These are phyloP conservation scores for Petunia secreta DNA, from an alignment of 257 asterid genomes.

Conservation along the genomic window DNA sequence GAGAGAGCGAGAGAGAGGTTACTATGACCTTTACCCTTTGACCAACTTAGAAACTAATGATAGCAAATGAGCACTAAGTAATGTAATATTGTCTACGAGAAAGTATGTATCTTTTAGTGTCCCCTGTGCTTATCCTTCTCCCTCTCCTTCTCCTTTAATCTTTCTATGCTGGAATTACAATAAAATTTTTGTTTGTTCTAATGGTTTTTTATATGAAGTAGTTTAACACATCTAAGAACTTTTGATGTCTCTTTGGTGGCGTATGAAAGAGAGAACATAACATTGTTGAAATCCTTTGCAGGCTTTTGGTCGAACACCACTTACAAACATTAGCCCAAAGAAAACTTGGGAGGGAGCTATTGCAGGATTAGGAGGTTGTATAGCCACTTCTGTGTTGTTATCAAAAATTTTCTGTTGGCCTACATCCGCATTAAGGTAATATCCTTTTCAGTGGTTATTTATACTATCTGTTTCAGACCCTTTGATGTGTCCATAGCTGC, in stretches of 20 bases:
- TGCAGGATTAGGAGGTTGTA: slow-evolving; percentile 86
- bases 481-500: slow-evolving; percentile 13
- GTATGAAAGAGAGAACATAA: slow-evolving; percentile 18
- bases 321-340: slow-evolving; percentile 86
- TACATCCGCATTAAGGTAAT: slow-evolving; percentile 64
- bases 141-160: slow-evolving; percentile 10
- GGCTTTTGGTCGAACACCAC: slow-evolving; percentile 97
- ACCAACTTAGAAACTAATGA: slow-evolving; percentile 16
- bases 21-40: not conserved
- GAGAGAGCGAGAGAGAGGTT: no score
- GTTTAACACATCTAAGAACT: slow-evolving; percentile 8
- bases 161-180: slow-evolving; percentile 10
- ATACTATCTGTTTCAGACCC: slow-evolving; percentile 5
- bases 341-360: slow-evolving; percentile 99
- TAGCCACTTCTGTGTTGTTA: slow-evolving; percentile 71
- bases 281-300: slow-evolving; percentile 42
- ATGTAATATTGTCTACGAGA: not conserved
- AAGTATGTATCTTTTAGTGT: slow-evolving; percentile 15
- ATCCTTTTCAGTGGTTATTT: not conserved
- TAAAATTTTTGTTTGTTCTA: not conserved
- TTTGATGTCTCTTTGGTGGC: slow-evolving; percentile 25
- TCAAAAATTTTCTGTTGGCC: slow-evolving; percentile 82
- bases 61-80: slow-evolving; percentile 3
- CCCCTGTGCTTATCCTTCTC: slow-evolving; percentile 13
- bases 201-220: not conserved